phyloP scores from a whole-genome alignment of 352 stramenopile genomes.

The Saprolegnia diclina region DNA sequence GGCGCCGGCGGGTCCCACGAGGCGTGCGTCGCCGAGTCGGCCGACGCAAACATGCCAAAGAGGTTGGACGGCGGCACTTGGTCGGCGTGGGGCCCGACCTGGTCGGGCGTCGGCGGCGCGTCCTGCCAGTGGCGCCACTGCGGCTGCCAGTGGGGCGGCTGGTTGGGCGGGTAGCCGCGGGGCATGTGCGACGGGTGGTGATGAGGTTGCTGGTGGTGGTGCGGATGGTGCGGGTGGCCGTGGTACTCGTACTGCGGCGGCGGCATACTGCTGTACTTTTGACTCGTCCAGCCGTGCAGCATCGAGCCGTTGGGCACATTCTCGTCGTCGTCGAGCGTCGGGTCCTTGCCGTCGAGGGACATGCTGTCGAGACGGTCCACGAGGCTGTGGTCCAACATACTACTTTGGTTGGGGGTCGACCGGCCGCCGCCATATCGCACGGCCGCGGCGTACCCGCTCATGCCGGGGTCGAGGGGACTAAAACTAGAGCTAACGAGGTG shows the following conservation, averaged over 20 bases:
- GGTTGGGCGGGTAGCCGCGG: neutral
- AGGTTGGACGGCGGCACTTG: neutral
- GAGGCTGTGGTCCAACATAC: slow-evolving; percentile 20
- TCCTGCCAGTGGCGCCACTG: slow-evolving; percentile 13
- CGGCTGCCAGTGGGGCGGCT: neutral
- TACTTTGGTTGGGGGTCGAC: slow-evolving; percentile 24
- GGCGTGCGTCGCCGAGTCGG: neutral
- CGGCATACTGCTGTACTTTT: neutral
- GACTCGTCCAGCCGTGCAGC: slow-evolving; percentile 3
- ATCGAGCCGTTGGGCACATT: neutral
- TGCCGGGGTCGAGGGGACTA: slow-evolving; percentile 38
- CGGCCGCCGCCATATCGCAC: slow-evolving; percentile 60
- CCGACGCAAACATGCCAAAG: slow-evolving; percentile 24
- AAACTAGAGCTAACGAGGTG: slow-evolving; percentile 30
- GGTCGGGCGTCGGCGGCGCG: neutral
- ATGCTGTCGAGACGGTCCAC: slow-evolving; percentile 27
- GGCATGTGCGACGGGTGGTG: no score
- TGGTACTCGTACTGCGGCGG: neutral
- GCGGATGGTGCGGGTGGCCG: slow-evolving; percentile 1
- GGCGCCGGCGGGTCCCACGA: neutral
- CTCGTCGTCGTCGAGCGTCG: slow-evolving; percentile 7
- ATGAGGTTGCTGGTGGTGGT: no score
- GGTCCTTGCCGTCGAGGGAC: slow-evolving; percentile 28
- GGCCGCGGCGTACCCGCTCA: slow-evolving; percentile 72
- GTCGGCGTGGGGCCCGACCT: neutral